Evolutionary conservation across 73 alveolate species (phyloP), one percentile per base, ranked within the genome.

Genomic region (Paramecium pentaurelia): DNA sequence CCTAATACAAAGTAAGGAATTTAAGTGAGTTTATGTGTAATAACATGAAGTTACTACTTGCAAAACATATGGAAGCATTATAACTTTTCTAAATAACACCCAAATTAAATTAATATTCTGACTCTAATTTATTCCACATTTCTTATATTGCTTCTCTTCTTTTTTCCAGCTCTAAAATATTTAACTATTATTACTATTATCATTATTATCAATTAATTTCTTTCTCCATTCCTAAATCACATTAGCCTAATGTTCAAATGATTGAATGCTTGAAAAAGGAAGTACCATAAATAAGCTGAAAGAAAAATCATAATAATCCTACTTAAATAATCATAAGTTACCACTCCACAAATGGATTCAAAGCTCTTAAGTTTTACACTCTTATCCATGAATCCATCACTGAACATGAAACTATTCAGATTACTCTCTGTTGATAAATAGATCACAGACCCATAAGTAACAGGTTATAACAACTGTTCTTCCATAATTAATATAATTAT

Each of bases 221-320:
- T 49, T 77, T 58, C 86, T 20, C 93, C 93, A 54, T 14, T 86
- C 58, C n/a, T 10, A 9, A 47, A 86, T 42, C n/a, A 86, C 60
- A 42, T 58, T 20, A 3, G 54, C 60, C 44, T 89, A 73, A 34
- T 89, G 59, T n/a, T 37, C 84, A 25, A 89, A 89, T 40, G 94
- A 89, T 27, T 89, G 38, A 20, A 71, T 37, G 28, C 60, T 68
- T 4, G 86, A 71, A 73, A 71, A 89, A 9, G 94, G 94, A 4
- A 89, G 59, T 14, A 89, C 88, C 94, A 89, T 89, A 16, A 89
- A 89, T 30, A 89, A 51, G 75, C 94, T 58, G 58, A 71, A 89
- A 20, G 94, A 89, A 51, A 89, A 89, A 80, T 80, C 91, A 80
- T 80, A 80, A 47, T 45, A 80, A 37, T 73, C 87, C 87, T 73